Evolutionary conservation across 768 basidiomycete genomes (phyloP), one percentile per base, ranked within the genome.

Genomic region (Podaxis carcinomalis): DNA sequence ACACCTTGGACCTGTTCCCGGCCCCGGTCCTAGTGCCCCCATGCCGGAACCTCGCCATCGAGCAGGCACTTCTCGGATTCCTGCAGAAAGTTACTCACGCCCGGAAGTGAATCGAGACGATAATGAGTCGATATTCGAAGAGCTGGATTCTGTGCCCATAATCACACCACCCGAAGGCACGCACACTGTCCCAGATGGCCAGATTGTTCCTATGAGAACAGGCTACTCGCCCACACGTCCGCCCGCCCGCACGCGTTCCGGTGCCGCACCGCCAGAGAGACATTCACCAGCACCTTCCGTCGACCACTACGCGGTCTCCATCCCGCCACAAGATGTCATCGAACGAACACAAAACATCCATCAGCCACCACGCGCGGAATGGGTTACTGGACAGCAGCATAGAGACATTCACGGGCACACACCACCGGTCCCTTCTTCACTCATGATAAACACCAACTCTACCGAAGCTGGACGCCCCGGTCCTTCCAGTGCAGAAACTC

Each of bases 351-450:
- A 59, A 23, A 66, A 59, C 19, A 36, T 56, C 56, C 58, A 50
- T 5, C 23, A 60, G 7, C 63, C 66, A n/a, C 67, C 73, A 4
- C 62, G 67, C 36, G 68, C 69, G 25, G 67, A 67, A 53, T 80
- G 77, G 78, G 75, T 78, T 10, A 76, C 76, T 37, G 77, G 77
- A 11, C 60, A 67, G 37, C 66, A 75, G 58, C 69, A 72, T 61
- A 63, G 66, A 16, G 69, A 73, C 54, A 65, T 74, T 4, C 64
- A 68, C 37, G 66, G 57, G 7, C 60, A 62, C 10, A 64, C 63
- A n/a, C 42, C 62, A 5, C 32, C 32, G 7, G 53, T 63, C n/a
- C 54, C 62, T 23, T 54, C 65, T 36, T 4, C 52, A 14, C 57
- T 50, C 46, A 40, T 56, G 53, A 13, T 57, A 59, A 55, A 61